Percentiles rank a stretch among this genome's conserved stretches.
phyloP scores from a whole-genome alignment of 2,329 filamentous ascomycete genomes.

The Aphanoascus verrucosus region DNA sequence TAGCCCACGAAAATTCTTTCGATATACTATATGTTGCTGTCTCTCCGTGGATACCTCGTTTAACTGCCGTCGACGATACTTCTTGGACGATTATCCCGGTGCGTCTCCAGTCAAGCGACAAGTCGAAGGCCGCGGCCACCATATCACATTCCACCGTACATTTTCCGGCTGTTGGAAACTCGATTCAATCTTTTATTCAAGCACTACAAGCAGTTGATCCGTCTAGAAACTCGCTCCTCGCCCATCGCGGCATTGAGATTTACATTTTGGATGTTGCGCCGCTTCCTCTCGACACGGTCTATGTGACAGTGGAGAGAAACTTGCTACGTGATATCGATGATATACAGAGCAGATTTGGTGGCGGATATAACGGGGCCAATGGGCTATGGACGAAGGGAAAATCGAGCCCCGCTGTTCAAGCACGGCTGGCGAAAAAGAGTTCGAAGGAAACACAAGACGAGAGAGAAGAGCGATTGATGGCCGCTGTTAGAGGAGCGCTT shows the following conservation, averaged over 20 bases:
- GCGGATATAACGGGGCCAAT: constrained; percentile 43
- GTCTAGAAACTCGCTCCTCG: constrained; percentile 60
- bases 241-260: constrained; percentile 71
- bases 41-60: constrained; percentile 36
- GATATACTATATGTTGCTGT: constrained; percentile 37
- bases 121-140: constrained; percentile 43
- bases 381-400: constrained; percentile 30
- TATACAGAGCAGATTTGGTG: constrained; percentile 71
- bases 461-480: constrained; percentile 50
- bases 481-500: constrained; percentile 63
- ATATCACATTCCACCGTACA: constrained; percentile 69
- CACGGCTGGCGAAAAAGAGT: constrained; percentile 23
- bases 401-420: constrained; percentile 18
- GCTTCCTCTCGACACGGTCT: constrained; percentile 70
- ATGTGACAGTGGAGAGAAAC: constrained; percentile 73
- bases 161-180: constrained; percentile 59
- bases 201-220: constrained; percentile 62
- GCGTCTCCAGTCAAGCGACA: constrained; percentile 38
- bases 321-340: constrained; percentile 69
- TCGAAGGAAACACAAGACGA: constrained; percentile 28
- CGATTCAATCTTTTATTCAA: constrained; percentile 69
- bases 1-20: constrained; percentile 20
- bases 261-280: constrained; percentile 70
- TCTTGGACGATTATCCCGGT: constrained; percentile 82
- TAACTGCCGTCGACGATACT: constrained; percentile 45